A percentile compares a stretch with the other conserved stretches of the same genome.
Conservation (phyloP, 164 flowering plant genomes). For the Vitis vinifera region DNA sequence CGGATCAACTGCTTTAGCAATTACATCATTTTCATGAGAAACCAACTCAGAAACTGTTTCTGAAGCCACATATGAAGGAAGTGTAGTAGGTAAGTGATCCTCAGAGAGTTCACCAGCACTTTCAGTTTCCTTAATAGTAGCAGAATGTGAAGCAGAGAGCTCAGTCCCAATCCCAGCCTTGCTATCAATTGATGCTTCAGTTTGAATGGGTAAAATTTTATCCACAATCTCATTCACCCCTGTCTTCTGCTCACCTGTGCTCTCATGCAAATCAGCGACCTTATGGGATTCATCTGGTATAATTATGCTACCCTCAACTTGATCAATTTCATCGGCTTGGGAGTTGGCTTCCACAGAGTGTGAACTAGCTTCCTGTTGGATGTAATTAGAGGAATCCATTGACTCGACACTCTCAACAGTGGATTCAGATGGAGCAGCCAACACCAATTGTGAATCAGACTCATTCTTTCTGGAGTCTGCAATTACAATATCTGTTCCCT, state of each 20-base stretch:
- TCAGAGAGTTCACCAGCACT: slow-evolving; percentile 26
- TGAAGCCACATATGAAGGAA: slow-evolving; percentile 23
- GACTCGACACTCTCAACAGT: slow-evolving; percentile 25
- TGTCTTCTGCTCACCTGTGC: slow-evolving; percentile 23
- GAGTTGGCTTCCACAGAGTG: slow-evolving; percentile 31
- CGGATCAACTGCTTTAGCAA: slow-evolving; percentile 23
- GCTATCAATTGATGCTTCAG: slow-evolving; percentile 25
- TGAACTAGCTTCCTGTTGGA: slow-evolving; percentile 27
- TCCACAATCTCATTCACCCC: slow-evolving; percentile 31
- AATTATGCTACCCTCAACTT: slow-evolving; percentile 18
- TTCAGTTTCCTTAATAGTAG: slow-evolving; percentile 22
- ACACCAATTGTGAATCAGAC: slow-evolving; percentile 18
- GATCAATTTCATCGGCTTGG: slow-evolving; percentile 19
- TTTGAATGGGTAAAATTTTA: slow-evolving; percentile 18
- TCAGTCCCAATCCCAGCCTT: slow-evolving; percentile 26
- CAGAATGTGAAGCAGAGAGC: slow-evolving; percentile 26
- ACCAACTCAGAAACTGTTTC: slow-evolving; percentile 29
- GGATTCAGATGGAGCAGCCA: slow-evolving; percentile 11
- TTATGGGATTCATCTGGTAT: slow-evolving; percentile 23
- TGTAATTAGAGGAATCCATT: slow-evolving; percentile 18
- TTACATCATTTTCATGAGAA: slow-evolving; percentile 31
- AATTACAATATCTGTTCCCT: slow-evolving; percentile 16
- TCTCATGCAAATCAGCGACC: slow-evolving; percentile 25
- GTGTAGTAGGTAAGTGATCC: slow-evolving; percentile 13
- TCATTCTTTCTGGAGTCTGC: slow-evolving; percentile 27